Base-by-base conservation (phyloP, 1,284 basidiomycete genomes). In the Austroboletus niveus region DNA sequence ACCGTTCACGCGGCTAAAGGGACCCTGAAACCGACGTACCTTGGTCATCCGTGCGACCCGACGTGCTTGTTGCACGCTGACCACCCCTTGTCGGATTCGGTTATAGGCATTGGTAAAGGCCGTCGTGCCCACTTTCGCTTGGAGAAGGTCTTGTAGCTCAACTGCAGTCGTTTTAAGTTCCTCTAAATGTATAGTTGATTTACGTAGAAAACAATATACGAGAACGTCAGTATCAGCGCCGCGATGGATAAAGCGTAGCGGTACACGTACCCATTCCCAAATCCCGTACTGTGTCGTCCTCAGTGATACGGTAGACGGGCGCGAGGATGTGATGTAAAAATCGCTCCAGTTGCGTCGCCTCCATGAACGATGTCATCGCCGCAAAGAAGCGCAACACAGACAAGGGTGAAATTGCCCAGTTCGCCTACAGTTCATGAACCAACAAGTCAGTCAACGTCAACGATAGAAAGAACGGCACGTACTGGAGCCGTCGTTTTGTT, bases 381-480 rank as follows among this genome's bases (percentile, higher is more conserved):
- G 94, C 95, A 62, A 98, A 97, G 87, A 93, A 96, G n/a, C 90
- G 86, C 42, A 98, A 70, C 47, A 91, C 82, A 0, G 92, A 84
- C 8, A 87, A 70, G 0, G 93, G 88, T 56, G 92, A 89, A 20
- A 88, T 80, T 6, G 82, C 77, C 94, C 95, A 98, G 55, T 78
- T 77, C 3, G 73, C 68, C 77, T 84, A 40, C 1, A 15, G 54
- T 73, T 74, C 9, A 59, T 56, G 71, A 75, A 53, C 32, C 36
- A 56, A 41, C 53, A 47, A 52, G 15, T 42, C 27, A 42, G 42
- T 7, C 27, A n/a, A 22, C 7, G 22, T n/a, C 2, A 7, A 30
- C 10, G 10, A 20, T 6, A n/a, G 11, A 27, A 9, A 10, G 8
- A 15, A 24, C 22, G 11, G 11, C 22, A 8, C 57, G 14, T 30